Base-by-base conservation (phyloP, 208 protist species). In the Novymonas esmeraldas region DNA sequence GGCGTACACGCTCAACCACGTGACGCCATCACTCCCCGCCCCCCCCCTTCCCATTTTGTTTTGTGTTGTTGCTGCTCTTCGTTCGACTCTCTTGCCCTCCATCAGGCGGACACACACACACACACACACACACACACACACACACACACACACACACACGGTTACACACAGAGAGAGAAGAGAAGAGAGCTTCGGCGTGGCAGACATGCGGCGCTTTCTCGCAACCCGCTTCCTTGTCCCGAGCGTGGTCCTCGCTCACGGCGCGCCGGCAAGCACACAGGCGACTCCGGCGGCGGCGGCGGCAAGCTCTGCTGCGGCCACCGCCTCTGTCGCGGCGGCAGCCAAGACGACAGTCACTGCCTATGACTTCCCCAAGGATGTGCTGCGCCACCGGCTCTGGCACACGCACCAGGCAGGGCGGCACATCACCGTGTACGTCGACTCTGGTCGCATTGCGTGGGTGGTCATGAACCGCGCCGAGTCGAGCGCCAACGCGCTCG, bases 391-490 rank as follows among this genome's bases (percentile, higher is more conserved):
- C 56, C 82, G 83, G 20, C 34, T 81, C 26, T 90, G 79, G 72
- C 68, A 76, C 60, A 75, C 70, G 26, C 73, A 89, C 60, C 69
- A 64, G 31, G 82, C 79, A 5, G 82, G 85, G 28, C 73, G 82
- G 11, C 81, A 94, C 72, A 76, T 92, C 54, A 86, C 69, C 18
- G 89, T 94, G 10, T 92, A 92, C 70, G 66, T 82, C 45, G 89
- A 94, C 71, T 86, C 78, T 18, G 72, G 82, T 38, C 52, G 79
- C 36, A 88, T 87, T 54, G 80, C 85, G 26, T 94, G 89, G 89
- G 82, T 94, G 55, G 89, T 94, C 36, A 92, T 94, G 85, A 82
- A 94, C 74, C 85, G 85, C 50, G 73, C 75, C 24, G 85, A 78
- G 33, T 84, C 76, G 48, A 88, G 79, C 71, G 89, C 85, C 50